These are phyloP conservation scores for Cryomyces antarcticus DNA, from an alignment of 495 filamentous ascomycete species.

Conservation along the genomic window DNA sequence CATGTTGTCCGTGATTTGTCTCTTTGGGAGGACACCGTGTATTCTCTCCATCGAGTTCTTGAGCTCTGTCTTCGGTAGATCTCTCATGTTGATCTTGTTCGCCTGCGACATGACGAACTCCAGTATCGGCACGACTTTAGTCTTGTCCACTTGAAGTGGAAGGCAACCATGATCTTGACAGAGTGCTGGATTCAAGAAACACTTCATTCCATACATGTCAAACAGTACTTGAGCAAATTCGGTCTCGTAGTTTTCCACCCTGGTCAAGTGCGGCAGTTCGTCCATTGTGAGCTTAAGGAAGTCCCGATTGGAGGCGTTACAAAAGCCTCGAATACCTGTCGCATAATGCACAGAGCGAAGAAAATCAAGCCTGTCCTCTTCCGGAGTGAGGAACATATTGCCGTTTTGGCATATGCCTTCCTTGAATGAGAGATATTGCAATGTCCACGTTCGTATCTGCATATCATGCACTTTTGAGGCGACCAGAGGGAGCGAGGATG, in stretches of 20 bases:
- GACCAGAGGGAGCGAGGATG: conserved; percentile 25
- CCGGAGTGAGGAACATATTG: conserved; percentile 35
- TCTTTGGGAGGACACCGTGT: conserved; percentile 45
- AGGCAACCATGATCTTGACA: conserved; percentile 58
- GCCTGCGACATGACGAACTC: conserved; percentile 66
- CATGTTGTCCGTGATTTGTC: conserved; percentile 48
- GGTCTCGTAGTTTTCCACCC: conserved; percentile 25
- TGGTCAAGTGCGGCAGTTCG: conserved; percentile 28
- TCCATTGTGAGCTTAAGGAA: conserved; percentile 79
- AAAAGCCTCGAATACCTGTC: conserved; percentile 68
- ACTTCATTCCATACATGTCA: conserved; percentile 68
- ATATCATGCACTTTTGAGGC: conserved; percentile 65
- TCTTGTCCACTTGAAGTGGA: conserved; percentile 51
- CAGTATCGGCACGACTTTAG: conserved; percentile 56
- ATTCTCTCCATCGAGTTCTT: conserved; percentile 78
- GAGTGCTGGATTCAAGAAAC: conserved; percentile 44
- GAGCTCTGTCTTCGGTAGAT: conserved; percentile 74
- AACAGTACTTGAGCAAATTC: conserved; percentile 76
- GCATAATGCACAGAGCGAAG: conserved; percentile 63
- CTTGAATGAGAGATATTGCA: conserved; percentile 55
- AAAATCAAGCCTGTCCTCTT: conserved; percentile 52
- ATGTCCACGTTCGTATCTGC: conserved; percentile 71
- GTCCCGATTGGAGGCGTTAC: conserved; percentile 62
- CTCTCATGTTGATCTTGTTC: conserved; percentile 69
- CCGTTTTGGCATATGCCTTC: conserved; percentile 50